Evolutionary conservation across 179 eudicot species (phyloP).

Genomic region (Gypsophila paniculata): DNA sequence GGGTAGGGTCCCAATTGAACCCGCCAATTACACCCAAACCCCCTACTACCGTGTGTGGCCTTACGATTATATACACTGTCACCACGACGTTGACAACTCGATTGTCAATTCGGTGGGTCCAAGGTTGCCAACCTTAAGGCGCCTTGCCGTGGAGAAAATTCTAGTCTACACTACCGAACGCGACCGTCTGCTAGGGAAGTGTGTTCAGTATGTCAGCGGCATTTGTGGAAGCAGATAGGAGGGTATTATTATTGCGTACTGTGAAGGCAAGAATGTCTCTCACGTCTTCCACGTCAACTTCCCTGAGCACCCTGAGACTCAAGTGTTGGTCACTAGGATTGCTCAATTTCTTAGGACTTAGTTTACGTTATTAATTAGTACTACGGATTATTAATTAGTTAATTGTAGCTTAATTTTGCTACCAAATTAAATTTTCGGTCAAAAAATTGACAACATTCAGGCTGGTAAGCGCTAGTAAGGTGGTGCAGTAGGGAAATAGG

Average conservation of each 20-base stretch:
- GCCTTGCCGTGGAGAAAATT: conserved; percentile 14
- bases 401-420: no score
- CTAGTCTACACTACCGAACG: conserved; percentile 24
- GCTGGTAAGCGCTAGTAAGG: no score
- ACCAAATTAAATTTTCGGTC: no score
- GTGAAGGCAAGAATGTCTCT: conserved; percentile 3
- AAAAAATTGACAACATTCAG: no score
- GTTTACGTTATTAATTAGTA: no score
- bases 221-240: conserved; percentile 18
- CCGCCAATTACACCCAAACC: background rate
- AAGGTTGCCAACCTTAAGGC: background rate
- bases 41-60: conserved; percentile 21
- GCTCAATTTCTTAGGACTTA: background rate
- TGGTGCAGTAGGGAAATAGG: no score
- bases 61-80: conserved; percentile 12
- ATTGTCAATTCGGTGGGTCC: conserved; percentile 20
- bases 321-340: background rate
- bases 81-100: conserved; percentile 16
- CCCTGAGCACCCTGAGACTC: background rate
- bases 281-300: conserved; percentile 21
- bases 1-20: conserved; percentile 18
- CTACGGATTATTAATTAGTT: no score
- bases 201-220: background rate
- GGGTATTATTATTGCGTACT: background rate
- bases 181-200: conserved; percentile 15